Percentiles rank a stretch among this genome's conserved stretches.
phyloP scores from a whole-genome alignment of 2,329 filamentous ascomycete genomes.

The Sarocladium brachiariae region DNA sequence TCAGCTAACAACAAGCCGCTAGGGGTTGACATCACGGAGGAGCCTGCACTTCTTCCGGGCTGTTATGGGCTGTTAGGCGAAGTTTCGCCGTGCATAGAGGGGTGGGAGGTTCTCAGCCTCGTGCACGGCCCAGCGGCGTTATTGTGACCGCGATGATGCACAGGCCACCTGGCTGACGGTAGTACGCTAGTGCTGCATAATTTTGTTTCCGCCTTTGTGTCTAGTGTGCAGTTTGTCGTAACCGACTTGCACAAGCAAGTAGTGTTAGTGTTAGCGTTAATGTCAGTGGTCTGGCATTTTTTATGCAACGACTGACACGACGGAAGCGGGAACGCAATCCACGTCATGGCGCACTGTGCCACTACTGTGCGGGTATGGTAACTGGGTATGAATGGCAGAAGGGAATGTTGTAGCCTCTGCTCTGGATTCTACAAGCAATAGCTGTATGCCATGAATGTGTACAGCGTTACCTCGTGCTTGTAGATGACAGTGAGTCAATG shows the following conservation, averaged over 20 bases:
- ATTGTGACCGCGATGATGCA: too few relatives aligned
- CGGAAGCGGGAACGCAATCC: neutral
- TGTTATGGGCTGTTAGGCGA: neutral
- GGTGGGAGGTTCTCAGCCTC: neutral
- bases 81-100: slow-evolving; percentile 5
- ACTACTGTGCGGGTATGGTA: neutral
- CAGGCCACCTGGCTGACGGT: neutral
- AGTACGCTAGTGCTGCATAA: slow-evolving; percentile 6
- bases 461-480: too few relatives aligned
- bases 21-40: slow-evolving; percentile 2
- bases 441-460: too few relatives aligned
- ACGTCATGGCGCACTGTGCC: neutral
- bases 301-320: neutral
- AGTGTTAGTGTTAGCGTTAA: too few relatives aligned
- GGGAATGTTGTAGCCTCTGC: too few relatives aligned
- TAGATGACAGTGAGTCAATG: neutral
- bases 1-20: slow-evolving; percentile 4
- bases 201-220: neutral
- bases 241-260: too few relatives aligned
- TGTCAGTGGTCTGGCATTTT: too few relatives aligned
- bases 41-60: too few relatives aligned
- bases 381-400: too few relatives aligned
- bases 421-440: too few relatives aligned
- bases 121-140: neutral
- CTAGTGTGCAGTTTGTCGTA: too few relatives aligned